Percentiles rank a stretch among this genome's conserved stretches.
phyloP scores from a whole-genome alignment of 2,329 filamentous ascomycete genomes.

The Pezicula radicicola region DNA sequence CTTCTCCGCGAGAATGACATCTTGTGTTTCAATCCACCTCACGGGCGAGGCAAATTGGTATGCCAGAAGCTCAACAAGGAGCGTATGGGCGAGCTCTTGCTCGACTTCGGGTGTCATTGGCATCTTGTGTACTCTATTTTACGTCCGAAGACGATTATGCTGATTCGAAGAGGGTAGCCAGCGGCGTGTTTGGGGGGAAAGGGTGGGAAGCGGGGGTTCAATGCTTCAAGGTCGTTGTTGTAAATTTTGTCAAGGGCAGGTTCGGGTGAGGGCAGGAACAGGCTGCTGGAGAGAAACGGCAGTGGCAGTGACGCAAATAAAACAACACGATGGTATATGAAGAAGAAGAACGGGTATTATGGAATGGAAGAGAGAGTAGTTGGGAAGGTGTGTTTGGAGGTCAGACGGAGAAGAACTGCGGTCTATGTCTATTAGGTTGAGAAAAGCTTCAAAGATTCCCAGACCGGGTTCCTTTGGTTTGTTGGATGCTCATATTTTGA shows the following conservation, averaged over 20 bases:
- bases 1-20: slow-evolving; percentile 97
- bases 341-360: slow-evolving; percentile 2
- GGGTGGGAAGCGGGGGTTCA: not conserved
- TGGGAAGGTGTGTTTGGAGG: not conserved
- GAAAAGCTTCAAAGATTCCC: not conserved
- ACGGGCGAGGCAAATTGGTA: slow-evolving; percentile 99
- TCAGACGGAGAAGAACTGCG: not conserved
- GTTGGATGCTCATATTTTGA: slow-evolving; percentile 1
- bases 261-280: not conserved
- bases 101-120: slow-evolving; percentile 95
- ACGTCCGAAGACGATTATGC: slow-evolving; percentile 24
- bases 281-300: not conserved
- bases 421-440: not conserved
- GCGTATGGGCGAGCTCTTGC: slow-evolving; percentile 97
- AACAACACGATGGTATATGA: slow-evolving; percentile 2
- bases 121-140: slow-evolving; percentile 32
- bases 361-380: not conserved
- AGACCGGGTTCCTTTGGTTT: slow-evolving; percentile 1
- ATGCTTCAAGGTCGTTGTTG: slow-evolving; percentile 4
- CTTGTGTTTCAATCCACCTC: slow-evolving; percentile 99
- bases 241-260: slow-evolving; percentile 3
- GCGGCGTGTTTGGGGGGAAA: slow-evolving; percentile 1
- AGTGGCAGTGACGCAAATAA: not conserved
- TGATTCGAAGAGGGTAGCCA: slow-evolving; percentile 11
- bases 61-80: slow-evolving; percentile 97